Percentiles rank a stretch among this genome's conserved stretches.
phyloP scores from a whole-genome alignment of 306 rosid genomes.

The cucumber (Cucumis sativus) region DNA sequence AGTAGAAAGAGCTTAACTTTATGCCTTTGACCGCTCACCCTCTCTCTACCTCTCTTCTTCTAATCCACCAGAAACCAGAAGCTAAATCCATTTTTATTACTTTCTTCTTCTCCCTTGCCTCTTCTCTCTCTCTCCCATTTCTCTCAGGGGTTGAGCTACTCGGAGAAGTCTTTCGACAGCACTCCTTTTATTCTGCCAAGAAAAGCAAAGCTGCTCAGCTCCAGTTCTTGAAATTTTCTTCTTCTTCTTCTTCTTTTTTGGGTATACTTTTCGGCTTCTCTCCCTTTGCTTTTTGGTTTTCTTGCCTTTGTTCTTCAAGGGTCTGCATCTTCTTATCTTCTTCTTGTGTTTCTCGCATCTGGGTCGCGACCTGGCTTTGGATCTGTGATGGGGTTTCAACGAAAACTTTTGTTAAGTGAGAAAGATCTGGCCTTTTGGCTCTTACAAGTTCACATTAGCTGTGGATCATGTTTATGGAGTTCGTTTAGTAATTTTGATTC shows the following conservation, averaged over 20 bases:
- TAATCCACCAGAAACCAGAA: conserved; percentile 32
- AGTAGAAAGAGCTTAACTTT: conserved; percentile 9
- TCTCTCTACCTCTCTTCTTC: conserved; percentile 15
- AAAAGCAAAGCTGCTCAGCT: conserved; percentile 27
- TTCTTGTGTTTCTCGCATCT: conserved; percentile 26
- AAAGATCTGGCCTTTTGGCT: conserved; percentile 40
- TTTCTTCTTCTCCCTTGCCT: conserved; percentile 7
- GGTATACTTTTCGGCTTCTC: conserved; percentile 44
- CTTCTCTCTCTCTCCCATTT: conserved; percentile 6
- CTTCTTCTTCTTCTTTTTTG: background rate
- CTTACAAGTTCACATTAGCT: background rate
- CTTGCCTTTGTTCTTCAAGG: conserved; percentile 22
- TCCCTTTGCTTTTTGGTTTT: conserved; percentile 26
- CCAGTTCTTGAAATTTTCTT: conserved; percentile 5
- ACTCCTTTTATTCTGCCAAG: conserved; percentile 24
- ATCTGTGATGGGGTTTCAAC: conserved; percentile 47
- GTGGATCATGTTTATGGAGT: background rate
- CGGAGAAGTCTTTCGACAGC: conserved; percentile 17
- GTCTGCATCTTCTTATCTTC: conserved; percentile 9
- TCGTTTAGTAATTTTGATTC: background rate
- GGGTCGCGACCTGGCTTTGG: conserved; percentile 32
- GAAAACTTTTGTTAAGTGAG: conserved; percentile 15
- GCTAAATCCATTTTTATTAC: conserved; percentile 15
- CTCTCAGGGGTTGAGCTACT: conserved; percentile 10
- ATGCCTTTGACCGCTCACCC: conserved; percentile 43